Evolutionary conservation across 345 rosid genomes (phyloP).

Genomic region (Murraya koenigii): DNA sequence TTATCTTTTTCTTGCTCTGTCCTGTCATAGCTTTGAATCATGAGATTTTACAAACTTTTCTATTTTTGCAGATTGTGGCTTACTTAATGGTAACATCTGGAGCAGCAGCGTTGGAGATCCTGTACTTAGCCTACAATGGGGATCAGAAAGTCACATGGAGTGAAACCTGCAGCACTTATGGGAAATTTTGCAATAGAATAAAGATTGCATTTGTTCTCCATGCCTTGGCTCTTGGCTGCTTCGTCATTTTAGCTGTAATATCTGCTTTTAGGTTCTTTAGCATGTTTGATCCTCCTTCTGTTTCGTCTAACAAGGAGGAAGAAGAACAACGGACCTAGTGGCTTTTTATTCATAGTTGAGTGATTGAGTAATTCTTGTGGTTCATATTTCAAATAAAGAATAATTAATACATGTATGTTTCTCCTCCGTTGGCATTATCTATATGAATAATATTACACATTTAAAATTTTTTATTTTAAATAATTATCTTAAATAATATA

Average conservation of each 20-base stretch:
- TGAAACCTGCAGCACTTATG: conserved; percentile 63
- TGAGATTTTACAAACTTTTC: neutral
- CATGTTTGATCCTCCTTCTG: conserved; percentile 57
- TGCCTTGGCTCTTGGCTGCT: conserved; percentile 50
- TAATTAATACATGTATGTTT: neutral
- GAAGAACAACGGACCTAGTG: conserved; percentile 18
- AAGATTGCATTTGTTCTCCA: conserved; percentile 62
- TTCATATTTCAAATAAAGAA: neutral
- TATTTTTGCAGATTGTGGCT: conserved; percentile 52
- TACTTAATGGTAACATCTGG: conserved; percentile 79
- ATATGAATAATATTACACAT: too few relatives aligned
- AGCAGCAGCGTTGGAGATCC: conserved; percentile 63
- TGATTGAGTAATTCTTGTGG: neutral
- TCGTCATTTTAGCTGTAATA: conserved; percentile 56
- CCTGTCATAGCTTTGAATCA: neutral
- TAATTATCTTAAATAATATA: too few relatives aligned
- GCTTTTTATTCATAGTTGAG: neutral
- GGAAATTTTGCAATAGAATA: conserved; percentile 59
- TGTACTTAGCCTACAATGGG: conserved; percentile 63
- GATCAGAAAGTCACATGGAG: conserved; percentile 78
- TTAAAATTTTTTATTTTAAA: too few relatives aligned
- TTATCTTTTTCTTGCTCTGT: neutral
- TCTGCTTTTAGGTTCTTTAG: conserved; percentile 81
- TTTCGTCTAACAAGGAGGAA: conserved; percentile 29
- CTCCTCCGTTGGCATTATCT: neutral